phyloP scores from a whole-genome alignment of 2,329 filamentous ascomycete genomes.

The Botrytis fragariae region DNA sequence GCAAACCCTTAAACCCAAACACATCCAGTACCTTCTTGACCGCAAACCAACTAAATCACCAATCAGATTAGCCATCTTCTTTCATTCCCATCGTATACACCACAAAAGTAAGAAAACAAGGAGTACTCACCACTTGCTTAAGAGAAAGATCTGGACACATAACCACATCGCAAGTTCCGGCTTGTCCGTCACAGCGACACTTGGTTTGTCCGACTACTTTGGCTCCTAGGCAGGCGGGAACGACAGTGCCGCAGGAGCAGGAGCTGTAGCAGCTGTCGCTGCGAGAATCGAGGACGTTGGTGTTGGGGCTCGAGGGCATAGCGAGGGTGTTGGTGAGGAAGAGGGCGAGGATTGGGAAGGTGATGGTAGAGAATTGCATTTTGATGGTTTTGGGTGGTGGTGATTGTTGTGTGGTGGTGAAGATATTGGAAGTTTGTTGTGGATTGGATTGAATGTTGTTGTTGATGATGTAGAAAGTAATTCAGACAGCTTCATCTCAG shows the following conservation, averaged over 20 bases:
- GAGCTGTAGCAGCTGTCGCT: not conserved
- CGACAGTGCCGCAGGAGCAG: not conserved
- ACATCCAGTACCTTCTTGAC: not conserved
- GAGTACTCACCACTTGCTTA: not conserved
- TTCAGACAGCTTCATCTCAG: not conserved
- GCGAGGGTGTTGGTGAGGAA: not conserved
- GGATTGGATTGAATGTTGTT: not conserved
- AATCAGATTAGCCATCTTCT: not conserved
- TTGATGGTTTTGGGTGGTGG: not conserved
- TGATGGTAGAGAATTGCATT: constrained; percentile 2
- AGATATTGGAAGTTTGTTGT: not conserved
- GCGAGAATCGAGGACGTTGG: not conserved
- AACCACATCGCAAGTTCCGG: not conserved
- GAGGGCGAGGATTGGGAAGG: not conserved
- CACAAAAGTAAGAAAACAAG: not conserved
- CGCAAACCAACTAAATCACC: not conserved
- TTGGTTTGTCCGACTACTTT: not conserved
- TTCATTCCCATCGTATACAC: not conserved
- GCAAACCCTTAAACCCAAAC: not conserved
- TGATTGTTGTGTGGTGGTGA: not conserved
- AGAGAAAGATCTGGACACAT: not conserved
- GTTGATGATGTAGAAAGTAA: not conserved
- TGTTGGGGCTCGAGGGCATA: not conserved
- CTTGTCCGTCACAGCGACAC: not conserved
- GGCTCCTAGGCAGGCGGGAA: not conserved